Evolutionary conservation across 2,329 filamentous ascomycete genomes (phyloP).

Genomic region (Leptographium wingfieldii): DNA sequence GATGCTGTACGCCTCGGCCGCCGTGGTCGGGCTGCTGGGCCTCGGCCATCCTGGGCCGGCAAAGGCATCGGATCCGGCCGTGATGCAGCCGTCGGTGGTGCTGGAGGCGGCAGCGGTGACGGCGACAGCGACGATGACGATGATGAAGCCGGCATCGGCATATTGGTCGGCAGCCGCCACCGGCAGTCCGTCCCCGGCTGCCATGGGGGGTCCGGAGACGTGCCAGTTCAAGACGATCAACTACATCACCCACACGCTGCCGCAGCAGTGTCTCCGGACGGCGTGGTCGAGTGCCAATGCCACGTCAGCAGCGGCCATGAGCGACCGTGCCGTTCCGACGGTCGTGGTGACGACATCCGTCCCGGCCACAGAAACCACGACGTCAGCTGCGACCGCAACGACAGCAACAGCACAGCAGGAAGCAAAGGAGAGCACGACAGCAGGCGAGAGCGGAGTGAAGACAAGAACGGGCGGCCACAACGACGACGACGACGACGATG

Average conservation of each 20-base stretch:
- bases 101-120: neutral
- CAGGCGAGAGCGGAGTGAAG: neutral
- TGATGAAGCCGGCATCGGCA: neutral
- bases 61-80: constrained; percentile 4
- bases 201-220: constrained; percentile 7
- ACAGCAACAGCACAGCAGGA: neutral
- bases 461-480: constrained; percentile 7
- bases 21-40: constrained; percentile 11
- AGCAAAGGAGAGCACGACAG: neutral
- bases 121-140: neutral
- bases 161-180: neutral
- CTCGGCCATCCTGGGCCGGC: constrained; percentile 9
- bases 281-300: constrained; percentile 32
- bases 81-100: neutral
- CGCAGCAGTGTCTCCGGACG: constrained; percentile 63
- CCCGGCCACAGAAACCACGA: neutral
- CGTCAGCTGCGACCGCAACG: neutral
- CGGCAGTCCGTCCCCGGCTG: neutral
- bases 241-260: constrained; percentile 67
- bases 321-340: constrained; percentile 7
- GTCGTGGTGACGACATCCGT: neutral
- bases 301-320: constrained; percentile 1
- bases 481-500: constrained; percentile 3
- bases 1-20: constrained; percentile 11
- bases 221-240: constrained; percentile 58